Conservation (phyloP, 1,284 basidiomycete genomes). For the Cyathus pygmaeus region DNA sequence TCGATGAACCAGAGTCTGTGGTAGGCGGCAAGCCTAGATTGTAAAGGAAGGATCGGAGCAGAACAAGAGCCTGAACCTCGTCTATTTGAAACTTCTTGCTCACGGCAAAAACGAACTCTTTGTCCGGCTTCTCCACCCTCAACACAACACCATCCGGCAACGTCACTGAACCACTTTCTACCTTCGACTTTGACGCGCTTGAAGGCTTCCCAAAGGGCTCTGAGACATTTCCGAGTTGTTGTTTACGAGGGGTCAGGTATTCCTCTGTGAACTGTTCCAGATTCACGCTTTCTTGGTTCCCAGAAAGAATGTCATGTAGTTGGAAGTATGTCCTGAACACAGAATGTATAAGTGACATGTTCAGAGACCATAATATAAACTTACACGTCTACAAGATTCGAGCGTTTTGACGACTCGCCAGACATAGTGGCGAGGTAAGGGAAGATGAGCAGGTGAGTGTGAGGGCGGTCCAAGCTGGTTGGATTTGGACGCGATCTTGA, state of each 20-base stretch:
- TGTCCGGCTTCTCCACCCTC: constrained; percentile 72
- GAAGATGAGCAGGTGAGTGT: no score
- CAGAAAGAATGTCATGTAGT: constrained; percentile 68
- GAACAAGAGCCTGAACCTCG: constrained; percentile 76
- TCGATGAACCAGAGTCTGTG: constrained; percentile 51
- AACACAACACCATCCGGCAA: constrained; percentile 71
- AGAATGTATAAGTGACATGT: neutral
- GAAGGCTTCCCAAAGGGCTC: constrained; percentile 76
- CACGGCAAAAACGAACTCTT: constrained; percentile 74
- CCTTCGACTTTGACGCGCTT: constrained; percentile 68
- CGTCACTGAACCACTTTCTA: constrained; percentile 72
- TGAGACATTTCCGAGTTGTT: constrained; percentile 63
- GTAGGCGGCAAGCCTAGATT: constrained; percentile 75
- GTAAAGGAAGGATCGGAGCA: constrained; percentile 81
- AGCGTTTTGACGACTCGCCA: constrained; percentile 32
- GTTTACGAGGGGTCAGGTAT: constrained; percentile 65
- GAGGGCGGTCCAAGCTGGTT: no score
- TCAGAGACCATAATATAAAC: constrained; percentile 1
- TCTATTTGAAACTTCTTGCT: constrained; percentile 79
- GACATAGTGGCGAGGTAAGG: constrained; percentile 4
- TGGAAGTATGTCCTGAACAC: constrained; percentile 69
- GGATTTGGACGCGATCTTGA: no score
- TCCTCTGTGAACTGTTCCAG: constrained; percentile 62
- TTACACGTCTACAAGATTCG: constrained; percentile 40
- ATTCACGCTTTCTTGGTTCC: constrained; percentile 64